Percentiles rank a stretch among this genome's conserved stretches.
Conservation (phyloP, 208 protist genomes). For the Acanthamoeba lugdunensis region DNA sequence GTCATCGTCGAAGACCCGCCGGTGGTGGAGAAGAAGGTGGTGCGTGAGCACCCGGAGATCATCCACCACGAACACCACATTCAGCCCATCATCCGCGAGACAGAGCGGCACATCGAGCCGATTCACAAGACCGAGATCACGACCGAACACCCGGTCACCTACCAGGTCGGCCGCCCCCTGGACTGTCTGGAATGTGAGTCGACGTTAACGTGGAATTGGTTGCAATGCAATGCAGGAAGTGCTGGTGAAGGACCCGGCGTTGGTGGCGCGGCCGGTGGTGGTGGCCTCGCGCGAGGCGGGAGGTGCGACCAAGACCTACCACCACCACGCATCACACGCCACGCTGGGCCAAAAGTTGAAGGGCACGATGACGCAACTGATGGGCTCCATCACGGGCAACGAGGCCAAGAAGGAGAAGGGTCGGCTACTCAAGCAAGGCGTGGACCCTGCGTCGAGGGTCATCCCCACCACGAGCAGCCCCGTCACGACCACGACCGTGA, state of each 20-base stretch:
- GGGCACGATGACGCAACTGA: background rate
- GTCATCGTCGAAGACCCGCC: background rate
- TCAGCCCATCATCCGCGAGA: background rate
- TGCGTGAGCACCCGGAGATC: background rate
- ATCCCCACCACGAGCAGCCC: background rate
- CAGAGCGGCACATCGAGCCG: background rate
- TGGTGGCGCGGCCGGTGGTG: background rate
- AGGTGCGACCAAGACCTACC: background rate
- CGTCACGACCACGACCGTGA: no score
- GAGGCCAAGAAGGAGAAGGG: background rate
- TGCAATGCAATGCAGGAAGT: background rate
- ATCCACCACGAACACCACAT: slow-evolving; percentile 9
- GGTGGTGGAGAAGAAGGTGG: background rate
- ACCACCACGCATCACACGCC: background rate
- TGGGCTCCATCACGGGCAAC: background rate
- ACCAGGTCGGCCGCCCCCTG: background rate
- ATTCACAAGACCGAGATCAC: background rate
- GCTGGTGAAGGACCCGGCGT: background rate
- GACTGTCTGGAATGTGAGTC: no score
- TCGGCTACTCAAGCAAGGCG: background rate
- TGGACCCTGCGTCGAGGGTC: background rate
- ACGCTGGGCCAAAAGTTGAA: background rate
- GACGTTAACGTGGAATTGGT: no score
- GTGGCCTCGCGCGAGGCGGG: background rate
- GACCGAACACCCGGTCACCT: background rate